A percentile compares a stretch with the other conserved stretches of the same genome.
These are phyloP conservation scores for Lactarius hatsudake DNA, from an alignment of 768 basidiomycete species.

Conservation along the genomic window DNA sequence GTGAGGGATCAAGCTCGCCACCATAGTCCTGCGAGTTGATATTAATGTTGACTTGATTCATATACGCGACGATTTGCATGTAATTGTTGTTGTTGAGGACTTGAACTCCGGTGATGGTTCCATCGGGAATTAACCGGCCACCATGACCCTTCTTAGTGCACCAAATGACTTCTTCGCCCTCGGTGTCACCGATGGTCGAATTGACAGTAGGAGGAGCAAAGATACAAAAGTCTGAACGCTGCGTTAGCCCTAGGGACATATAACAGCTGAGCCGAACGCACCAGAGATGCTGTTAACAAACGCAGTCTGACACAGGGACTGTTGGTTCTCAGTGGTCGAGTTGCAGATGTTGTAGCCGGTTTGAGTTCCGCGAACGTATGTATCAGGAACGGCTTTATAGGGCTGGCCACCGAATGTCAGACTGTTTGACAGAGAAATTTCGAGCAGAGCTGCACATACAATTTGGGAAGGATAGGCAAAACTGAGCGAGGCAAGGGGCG, in stretches of 20 bases:
- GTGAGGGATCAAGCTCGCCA: constrained; percentile 75
- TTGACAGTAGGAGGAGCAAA: constrained; percentile 56
- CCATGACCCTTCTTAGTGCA: constrained; percentile 72
- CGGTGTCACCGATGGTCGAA: constrained; percentile 58
- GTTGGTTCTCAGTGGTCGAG: constrained; percentile 56
- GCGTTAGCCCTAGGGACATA: neutral
- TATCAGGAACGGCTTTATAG: constrained; percentile 46
- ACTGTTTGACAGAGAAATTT: neutral
- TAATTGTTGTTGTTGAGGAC: constrained; percentile 58
- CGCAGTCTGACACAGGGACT: constrained; percentile 68
- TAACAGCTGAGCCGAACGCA: constrained; percentile 19
- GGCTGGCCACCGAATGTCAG: constrained; percentile 39
- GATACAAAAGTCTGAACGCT: constrained; percentile 59
- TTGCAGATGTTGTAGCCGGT: constrained; percentile 68
- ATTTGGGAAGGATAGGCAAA: constrained; percentile 31
- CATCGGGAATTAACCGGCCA: constrained; percentile 68
- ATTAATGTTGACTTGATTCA: constrained; percentile 60
- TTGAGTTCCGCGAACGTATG: constrained; percentile 53
- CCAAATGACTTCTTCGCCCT: constrained; percentile 72
- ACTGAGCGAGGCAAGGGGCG: constrained; percentile 33
- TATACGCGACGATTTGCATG: constrained; percentile 57
- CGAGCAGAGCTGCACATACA: constrained; percentile 18
- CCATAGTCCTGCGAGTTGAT: constrained; percentile 55
- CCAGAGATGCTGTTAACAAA: constrained; percentile 59
- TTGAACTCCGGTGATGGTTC: constrained; percentile 64